Evolutionary conservation across 108 stramenopile genomes (phyloP), one percentile per base, ranked within the genome.

Genomic region (Cylindrotheca fusiformis): DNA sequence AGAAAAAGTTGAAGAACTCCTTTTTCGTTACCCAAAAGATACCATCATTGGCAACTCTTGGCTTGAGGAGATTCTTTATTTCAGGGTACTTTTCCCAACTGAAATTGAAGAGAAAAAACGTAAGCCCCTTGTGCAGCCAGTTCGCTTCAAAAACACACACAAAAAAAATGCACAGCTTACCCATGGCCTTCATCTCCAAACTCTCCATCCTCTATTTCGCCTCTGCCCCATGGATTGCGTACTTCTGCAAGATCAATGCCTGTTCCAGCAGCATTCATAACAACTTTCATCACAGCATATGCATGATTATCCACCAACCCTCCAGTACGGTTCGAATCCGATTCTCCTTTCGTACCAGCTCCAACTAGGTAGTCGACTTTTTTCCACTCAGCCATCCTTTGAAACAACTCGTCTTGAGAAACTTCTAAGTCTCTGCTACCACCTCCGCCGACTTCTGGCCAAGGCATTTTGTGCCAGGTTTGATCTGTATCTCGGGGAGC

Each of bases 241-340:
- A 78, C 67, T 22, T 78, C 68, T 53, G 68, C 36, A 17, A 78
- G 48, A 46, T 71, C 67, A 41, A 78, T 58, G 10, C 55, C 55
- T 0, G 77, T 72, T 19, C 77, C 77, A 28, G 71, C 70, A 14
- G 72, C 71, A 52, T 78, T 62, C 10, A 33, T 24, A 24, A 60
- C 60, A 31, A 60, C 45, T 54, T 71, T 69, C 48, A 78, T 72
- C 10, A 78, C 66, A 26, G 71, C 68, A 36, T 78, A 78, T 2
- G 70, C 77, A 36, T 78, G 77, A 61, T 78, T 67, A 48, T 78
- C 70, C 49, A 78, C 77, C 66, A 78, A 44, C 17, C 77, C 77
- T 58, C 33, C 67, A 2, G 59, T 62, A 14, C 36, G 48, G 30
- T 60, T 61, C 66, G 66, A 67, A 60, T 68, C 77, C 12, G 66